Conservation (phyloP, 1,284 basidiomycete genomes). For the Malassezia globosa region DNA sequence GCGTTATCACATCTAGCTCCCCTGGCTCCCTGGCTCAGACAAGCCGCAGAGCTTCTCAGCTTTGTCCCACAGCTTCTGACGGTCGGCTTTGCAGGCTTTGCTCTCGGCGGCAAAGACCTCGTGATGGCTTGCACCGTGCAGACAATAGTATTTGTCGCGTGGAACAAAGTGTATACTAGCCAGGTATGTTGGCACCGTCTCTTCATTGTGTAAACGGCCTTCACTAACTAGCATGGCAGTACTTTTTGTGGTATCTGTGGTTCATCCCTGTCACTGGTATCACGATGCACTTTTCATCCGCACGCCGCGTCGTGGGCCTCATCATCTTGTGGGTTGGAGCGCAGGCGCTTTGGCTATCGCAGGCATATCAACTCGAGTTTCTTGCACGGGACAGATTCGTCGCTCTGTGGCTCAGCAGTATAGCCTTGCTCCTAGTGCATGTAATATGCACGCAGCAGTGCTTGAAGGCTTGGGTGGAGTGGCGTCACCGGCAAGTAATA, state of each 20-base stretch:
- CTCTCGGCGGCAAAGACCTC: slow-evolving; percentile 56
- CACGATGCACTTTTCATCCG: slow-evolving; percentile 51
- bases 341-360: slow-evolving; percentile 37
- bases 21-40: background rate
- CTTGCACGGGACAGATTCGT: slow-evolving; percentile 32
- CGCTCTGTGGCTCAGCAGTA: slow-evolving; percentile 28
- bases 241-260: slow-evolving; percentile 94
- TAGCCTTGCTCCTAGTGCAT: slow-evolving; percentile 28
- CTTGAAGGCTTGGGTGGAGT: slow-evolving; percentile 27
- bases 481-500: slow-evolving; percentile 1
- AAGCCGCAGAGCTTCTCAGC: slow-evolving; percentile 27
- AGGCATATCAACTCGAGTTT: slow-evolving; percentile 43
- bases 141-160: slow-evolving; percentile 76
- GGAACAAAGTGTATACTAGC: slow-evolving; percentile 97
- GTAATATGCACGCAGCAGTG: slow-evolving; percentile 22
- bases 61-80: slow-evolving; percentile 61
- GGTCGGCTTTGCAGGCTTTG: slow-evolving; percentile 59
- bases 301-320: slow-evolving; percentile 10
- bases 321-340: slow-evolving; percentile 60
- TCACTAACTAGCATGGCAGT: too few species aligned
- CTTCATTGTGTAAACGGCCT: too few species aligned
- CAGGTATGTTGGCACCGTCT: slow-evolving; percentile 55
- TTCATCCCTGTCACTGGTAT: slow-evolving; percentile 74
- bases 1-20: slow-evolving; percentile 2
- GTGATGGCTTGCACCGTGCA: slow-evolving; percentile 81